A percentile compares a stretch with the other conserved stretches of the same genome.
phyloP scores from a whole-genome alignment of 257 asterid species.

The Jacaranda mimosifolia region DNA sequence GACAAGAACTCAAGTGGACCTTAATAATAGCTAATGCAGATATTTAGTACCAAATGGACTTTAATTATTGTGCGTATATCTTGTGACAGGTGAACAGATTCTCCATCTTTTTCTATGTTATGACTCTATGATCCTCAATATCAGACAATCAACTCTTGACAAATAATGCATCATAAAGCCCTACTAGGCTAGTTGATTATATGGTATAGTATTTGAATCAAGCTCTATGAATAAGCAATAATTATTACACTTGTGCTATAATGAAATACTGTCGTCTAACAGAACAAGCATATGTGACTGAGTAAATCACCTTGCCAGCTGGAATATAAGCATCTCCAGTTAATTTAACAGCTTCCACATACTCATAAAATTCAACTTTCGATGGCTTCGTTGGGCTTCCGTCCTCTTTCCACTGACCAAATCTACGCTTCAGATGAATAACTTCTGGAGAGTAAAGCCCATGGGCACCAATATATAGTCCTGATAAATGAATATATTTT shows the following conservation, averaged over 20 bases:
- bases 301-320: slow-evolving; percentile 86
- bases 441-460: slow-evolving; percentile 91
- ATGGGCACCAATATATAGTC: slow-evolving; percentile 90
- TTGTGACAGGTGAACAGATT: slow-evolving; percentile 4
- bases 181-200: slow-evolving; percentile 7
- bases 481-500: slow-evolving; percentile 50
- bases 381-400: slow-evolving; percentile 63
- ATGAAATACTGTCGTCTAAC: slow-evolving; percentile 6
- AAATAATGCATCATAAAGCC: slow-evolving; percentile 27
- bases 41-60: slow-evolving; percentile 5
- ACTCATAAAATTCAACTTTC: slow-evolving; percentile 84
- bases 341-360: slow-evolving; percentile 93
- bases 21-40: slow-evolving; percentile 15
- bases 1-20: background rate
- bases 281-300: slow-evolving; percentile 5
- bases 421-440: slow-evolving; percentile 81
- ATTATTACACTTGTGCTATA: background rate
- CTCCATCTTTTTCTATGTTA: slow-evolving; percentile 17
- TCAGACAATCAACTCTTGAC: slow-evolving; percentile 18
- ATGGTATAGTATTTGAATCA: background rate
- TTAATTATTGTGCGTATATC: slow-evolving; percentile 1
- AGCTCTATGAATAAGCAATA: slow-evolving; percentile 5
- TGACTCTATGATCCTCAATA: background rate
- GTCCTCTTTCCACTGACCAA: slow-evolving; percentile 98
- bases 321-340: slow-evolving; percentile 96